Base-by-base conservation (phyloP, 192 early-diverging fungal genomes). In the Spizellomyces punctatus region DNA sequence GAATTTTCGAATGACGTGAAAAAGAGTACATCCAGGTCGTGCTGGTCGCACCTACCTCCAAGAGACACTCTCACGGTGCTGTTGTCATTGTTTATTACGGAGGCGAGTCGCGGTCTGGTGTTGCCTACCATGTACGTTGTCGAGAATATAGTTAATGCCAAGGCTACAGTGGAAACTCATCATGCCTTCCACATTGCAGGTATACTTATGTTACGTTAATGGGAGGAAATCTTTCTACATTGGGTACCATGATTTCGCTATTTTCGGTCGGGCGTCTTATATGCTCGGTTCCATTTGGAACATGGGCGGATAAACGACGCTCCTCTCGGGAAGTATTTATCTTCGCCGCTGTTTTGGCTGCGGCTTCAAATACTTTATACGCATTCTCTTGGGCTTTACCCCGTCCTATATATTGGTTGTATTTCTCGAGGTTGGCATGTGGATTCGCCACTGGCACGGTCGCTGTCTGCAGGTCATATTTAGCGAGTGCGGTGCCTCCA, bases 301-400 rank as follows among this genome's bases (percentile, higher is more conserved):
- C 36, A 19, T 69, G 59, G 58, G 72, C 71, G 6, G 76, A 78
- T 47, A 41, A 58, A 10, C 47, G 62, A 9, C 10, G 16, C 14
- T 74, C 71, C 6, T 69, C 75, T n/a, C 71, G 76, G 16, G 62
- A 68, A 63, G 72, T 71, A 10, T 60, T 78, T 8, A 63, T 78
- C 2, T 64, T 67, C 52, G 63, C 71, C 6, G 16, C 72, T 5
- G 41, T 78, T 17, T 55, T 78, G 16, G 59, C 59, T n/a, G 52
- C 57, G 6, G 41, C 43, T 8, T 58, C 45, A 21, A 78, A 78
- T 56, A 16, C 63, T 6, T 58, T 78, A 14, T 78, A 78, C 44
- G 64, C 67, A 19, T 64, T 74, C 36, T 63, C 76, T 16, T 73
- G 49, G 50, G 69, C 63, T 10, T 21, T 71, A n/a, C 63, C 63